phyloP scores from a whole-genome alignment of 2,329 filamentous ascomycete genomes.

The Colletotrichum sp. region DNA sequence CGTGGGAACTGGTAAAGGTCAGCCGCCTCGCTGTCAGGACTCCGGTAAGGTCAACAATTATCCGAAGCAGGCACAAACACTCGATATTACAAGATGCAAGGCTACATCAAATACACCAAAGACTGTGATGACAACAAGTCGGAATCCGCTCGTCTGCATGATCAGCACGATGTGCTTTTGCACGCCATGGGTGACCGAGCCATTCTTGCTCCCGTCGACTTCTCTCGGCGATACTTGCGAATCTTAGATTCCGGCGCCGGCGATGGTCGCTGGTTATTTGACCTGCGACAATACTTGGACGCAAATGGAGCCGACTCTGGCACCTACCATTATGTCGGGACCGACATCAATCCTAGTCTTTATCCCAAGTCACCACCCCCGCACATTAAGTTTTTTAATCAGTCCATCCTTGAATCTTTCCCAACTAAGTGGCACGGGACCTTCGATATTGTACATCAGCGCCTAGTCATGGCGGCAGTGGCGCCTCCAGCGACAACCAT shows the following conservation, averaged over 20 bases:
- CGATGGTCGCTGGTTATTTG: constrained; percentile 6
- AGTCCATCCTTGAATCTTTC: constrained; percentile 2
- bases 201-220: constrained; percentile 2
- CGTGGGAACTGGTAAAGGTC: background rate
- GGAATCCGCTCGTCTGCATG: background rate
- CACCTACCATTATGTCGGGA: background rate
- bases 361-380: background rate
- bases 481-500: background rate
- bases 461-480: background rate
- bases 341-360: constrained; percentile 1
- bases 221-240: background rate
- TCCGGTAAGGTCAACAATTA: background rate
- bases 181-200: background rate
- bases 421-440: background rate
- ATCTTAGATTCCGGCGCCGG: constrained; percentile 4
- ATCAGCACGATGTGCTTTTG: constrained; percentile 2
- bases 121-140: background rate
- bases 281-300: background rate
- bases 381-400: background rate
- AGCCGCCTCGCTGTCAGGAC: background rate
- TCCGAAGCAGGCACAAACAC: background rate
- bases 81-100: background rate
- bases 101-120: background rate
- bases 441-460: constrained; percentile 12
- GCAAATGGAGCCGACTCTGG: background rate